A percentile compares a stretch with the other conserved stretches of the same genome.
Evolutionary conservation across 208 protist genomes (phyloP).

Genomic region (Leishmania guyanensis): DNA sequence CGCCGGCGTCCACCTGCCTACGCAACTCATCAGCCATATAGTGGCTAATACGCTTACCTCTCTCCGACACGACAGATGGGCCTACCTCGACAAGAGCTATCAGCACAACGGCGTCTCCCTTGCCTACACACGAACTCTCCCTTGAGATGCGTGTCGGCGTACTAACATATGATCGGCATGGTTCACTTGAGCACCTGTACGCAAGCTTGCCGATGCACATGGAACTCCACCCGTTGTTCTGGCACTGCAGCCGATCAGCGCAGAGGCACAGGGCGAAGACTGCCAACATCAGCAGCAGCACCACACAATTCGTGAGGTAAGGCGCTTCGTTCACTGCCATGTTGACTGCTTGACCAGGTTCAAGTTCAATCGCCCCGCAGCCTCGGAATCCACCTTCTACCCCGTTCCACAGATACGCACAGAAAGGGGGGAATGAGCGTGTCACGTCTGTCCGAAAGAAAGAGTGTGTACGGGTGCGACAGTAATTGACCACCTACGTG

Average conservation of each 20-base stretch:
- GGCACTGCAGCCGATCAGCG: constrained; percentile 37
- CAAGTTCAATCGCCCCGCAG: not conserved
- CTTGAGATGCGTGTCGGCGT: not conserved
- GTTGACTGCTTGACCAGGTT: not conserved
- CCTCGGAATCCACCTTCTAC: not conserved
- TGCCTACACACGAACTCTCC: not conserved
- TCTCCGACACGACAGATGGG: constrained; percentile 21
- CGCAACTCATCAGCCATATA: constrained; percentile 27
- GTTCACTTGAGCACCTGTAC: constrained; percentile 8
- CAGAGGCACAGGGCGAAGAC: constrained; percentile 38
- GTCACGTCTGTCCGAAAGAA: not conserved
- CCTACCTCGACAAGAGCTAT: constrained; percentile 24
- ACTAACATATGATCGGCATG: not conserved
- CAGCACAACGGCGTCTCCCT: constrained; percentile 4
- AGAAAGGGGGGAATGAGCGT: not conserved
- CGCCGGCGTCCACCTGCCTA: not conserved
- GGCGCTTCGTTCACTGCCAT: constrained; percentile 41
- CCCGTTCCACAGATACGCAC: not conserved
- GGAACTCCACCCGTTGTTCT: constrained; percentile 16
- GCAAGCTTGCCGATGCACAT: constrained; percentile 16
- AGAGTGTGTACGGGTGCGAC: not conserved
- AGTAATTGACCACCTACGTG: not conserved
- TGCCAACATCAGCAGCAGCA: constrained; percentile 30
- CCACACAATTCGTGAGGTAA: constrained; percentile 35
- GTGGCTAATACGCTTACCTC: constrained; percentile 1